phyloP scores from a whole-genome alignment of 148 eudicot species.

The Camellia sinensis region DNA sequence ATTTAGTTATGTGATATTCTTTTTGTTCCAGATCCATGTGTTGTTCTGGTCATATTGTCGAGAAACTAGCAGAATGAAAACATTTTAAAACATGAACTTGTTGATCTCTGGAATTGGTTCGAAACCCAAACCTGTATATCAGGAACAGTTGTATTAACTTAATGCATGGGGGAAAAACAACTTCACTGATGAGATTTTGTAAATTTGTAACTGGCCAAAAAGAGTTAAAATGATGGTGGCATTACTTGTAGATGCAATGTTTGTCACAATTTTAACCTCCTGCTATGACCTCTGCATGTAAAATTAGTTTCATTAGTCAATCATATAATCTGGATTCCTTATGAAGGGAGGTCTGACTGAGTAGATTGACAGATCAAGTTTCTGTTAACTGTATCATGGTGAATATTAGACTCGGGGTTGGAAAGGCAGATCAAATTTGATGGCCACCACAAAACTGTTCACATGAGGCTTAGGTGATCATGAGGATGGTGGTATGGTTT shows the following conservation, averaged over 20 bases:
- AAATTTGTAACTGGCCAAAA: neutral
- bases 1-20: neutral
- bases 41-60: neutral
- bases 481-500: neutral
- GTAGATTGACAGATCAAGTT: slow-evolving; percentile 7
- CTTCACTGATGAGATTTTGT: too few species aligned
- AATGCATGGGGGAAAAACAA: neutral
- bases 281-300: slow-evolving; percentile 1
- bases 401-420: neutral
- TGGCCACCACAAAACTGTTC: too few species aligned
- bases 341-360: neutral
- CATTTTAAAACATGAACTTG: neutral
- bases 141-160: neutral
- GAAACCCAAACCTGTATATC: neutral
- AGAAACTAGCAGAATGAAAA: neutral
- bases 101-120: neutral
- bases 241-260: neutral
- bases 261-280: neutral
- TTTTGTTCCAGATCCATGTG: neutral
- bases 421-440: neutral
- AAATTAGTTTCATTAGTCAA: neutral
- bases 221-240: neutral
- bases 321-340: neutral
- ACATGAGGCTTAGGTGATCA: neutral
- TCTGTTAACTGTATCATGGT: neutral